These are phyloP conservation scores for Parathielavia hyrcaniae DNA, from an alignment of 495 filamentous ascomycete genomes.

Conservation along the genomic window DNA sequence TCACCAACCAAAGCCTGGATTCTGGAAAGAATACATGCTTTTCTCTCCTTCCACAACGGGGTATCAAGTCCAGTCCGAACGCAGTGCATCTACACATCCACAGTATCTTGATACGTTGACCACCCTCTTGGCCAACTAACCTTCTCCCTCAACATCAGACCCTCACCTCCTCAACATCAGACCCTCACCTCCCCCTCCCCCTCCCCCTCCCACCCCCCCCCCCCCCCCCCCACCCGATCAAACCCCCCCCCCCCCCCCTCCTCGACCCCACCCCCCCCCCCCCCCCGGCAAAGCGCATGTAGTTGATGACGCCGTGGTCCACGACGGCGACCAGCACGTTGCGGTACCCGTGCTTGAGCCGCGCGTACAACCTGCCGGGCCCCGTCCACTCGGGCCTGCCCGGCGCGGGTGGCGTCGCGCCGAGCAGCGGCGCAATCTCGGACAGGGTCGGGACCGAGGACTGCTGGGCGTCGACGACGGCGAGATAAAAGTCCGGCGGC, in stretches of 20 bases:
- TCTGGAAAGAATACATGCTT: too few relatives aligned
- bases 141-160: background rate
- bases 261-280: constrained; percentile 73
- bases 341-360: constrained; percentile 77
- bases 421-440: constrained; percentile 64
- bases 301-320: constrained; percentile 85
- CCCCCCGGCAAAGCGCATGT: constrained; percentile 69
- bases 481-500: constrained; percentile 72
- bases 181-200: constrained; percentile 28
- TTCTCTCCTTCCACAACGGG: too few relatives aligned
- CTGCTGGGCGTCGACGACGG: constrained; percentile 69
- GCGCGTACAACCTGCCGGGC: constrained; percentile 47
- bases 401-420: constrained; percentile 59
- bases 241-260: constrained; percentile 56
- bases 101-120: background rate
- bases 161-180: too few relatives aligned
- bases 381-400: constrained; percentile 48
- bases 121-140: constrained; percentile 7
- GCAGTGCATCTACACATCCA: too few relatives aligned
- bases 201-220: constrained; percentile 33
- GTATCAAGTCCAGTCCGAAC: too few relatives aligned
- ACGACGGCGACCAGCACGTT: constrained; percentile 83
- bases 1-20: too few relatives aligned
- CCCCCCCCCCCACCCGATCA: constrained; percentile 17
- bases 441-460: constrained; percentile 62